Evolutionary conservation across 768 basidiomycete genomes (phyloP).

Genomic region (Leccinum olivaceopallidum): DNA sequence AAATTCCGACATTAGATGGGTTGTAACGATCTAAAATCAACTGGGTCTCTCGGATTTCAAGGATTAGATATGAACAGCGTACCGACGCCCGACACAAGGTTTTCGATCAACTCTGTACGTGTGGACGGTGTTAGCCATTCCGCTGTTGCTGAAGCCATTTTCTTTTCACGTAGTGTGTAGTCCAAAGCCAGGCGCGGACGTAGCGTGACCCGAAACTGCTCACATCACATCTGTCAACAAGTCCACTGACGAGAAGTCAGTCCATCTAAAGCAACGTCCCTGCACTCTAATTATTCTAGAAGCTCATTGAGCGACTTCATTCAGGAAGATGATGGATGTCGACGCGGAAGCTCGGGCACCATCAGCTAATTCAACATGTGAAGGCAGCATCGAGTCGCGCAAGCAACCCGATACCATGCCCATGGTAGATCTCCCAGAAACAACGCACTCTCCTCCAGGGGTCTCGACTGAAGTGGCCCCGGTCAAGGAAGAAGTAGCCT

Average conservation of each 20-base stretch:
- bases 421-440: constrained; percentile 8
- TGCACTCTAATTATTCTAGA: background rate
- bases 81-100: constrained; percentile 90
- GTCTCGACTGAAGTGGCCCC: background rate
- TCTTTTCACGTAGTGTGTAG: constrained; percentile 9
- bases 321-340: constrained; percentile 16
- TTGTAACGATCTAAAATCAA: constrained; percentile 84
- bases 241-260: background rate
- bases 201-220: constrained; percentile 12
- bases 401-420: constrained; percentile 11
- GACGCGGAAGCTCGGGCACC: constrained; percentile 7
- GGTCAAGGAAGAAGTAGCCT: constrained; percentile 1
- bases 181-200: background rate
- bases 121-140: constrained; percentile 76
- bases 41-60: constrained; percentile 6
- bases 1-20: constrained; percentile 87
- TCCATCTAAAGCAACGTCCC: background rate
- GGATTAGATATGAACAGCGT: constrained; percentile 28
- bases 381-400: constrained; percentile 7
- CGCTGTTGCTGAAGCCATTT: constrained; percentile 41
- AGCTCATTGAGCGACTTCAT: background rate
- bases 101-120: constrained; percentile 85
- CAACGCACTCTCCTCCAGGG: background rate
- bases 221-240: background rate
- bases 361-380: background rate